Base-by-base conservation (phyloP, 345 rosid genomes). In the Nephelium lappaceum region DNA sequence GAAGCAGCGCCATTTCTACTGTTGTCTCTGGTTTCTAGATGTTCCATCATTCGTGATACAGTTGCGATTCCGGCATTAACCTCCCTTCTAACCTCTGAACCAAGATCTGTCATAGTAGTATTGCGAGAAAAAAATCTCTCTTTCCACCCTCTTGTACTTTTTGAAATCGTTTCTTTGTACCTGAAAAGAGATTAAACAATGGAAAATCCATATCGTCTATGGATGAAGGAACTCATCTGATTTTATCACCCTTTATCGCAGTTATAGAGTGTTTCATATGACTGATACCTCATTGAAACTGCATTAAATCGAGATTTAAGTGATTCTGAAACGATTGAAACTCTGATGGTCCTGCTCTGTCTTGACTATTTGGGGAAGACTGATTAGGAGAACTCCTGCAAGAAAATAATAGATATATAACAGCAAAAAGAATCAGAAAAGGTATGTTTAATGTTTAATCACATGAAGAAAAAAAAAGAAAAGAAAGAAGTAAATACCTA, bases 101-200 rank as follows among this genome's bases (percentile, higher is more conserved):
- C 91, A 80, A 89, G 73, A 74, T 93, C 97, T 11, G 89, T 86
- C 91, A 90, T 81, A 67, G 92, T 77, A 47, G 86, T 84, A 77
- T 85, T 96, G 74, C 97, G 95, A 82, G 94, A 89, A 83, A 94
- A 96, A 77, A 94, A 85, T 81, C 89, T 89, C 77, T 96, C 99
- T 79, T 89, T 96, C 99, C 97, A 96, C 75, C 86, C 97, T 83
- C 94, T 86, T 55, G 99, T 94, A 84, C 97, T 87, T 92, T 90
- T 96, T 74, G 98, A 88, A 84, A 96, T 88, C 1, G 99, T 94
- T 73, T 96, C 99, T 81, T 91, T 96, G 85, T 92, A 96, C 84
- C 99, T 96, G 69, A 62, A 76, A 51, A 53, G 43, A 47, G 49
- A 74, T 2, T 55, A 23, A 65, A 24, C 21, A 55, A 27, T 69